Evolutionary conservation across 202 grass and related monocot species (phyloP).

Genomic region (Panicum hallii): DNA sequence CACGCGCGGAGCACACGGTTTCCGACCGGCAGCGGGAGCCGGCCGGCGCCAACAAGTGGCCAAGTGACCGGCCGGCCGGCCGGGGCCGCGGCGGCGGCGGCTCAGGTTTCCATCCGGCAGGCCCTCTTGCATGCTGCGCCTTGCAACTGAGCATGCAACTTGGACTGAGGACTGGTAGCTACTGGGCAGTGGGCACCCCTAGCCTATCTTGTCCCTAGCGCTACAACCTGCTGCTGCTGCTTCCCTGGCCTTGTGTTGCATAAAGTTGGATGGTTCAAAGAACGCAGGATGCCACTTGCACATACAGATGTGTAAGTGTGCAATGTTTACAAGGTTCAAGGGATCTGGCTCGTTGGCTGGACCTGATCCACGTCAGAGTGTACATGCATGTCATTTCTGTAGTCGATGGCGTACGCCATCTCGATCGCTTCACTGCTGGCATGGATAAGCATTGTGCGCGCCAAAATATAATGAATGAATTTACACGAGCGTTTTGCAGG

Average conservation of each 20-base stretch:
- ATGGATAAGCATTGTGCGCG: neutral
- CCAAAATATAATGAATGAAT: neutral
- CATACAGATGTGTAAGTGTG: neutral
- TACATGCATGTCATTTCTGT: slow-evolving; percentile 28
- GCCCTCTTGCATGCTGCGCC: neutral
- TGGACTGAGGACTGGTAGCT: neutral
- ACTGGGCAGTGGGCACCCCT: neutral
- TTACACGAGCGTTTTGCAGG: neutral
- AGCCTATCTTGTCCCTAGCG: slow-evolving; percentile 11
- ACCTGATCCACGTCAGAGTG: neutral
- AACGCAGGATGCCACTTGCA: slow-evolving; percentile 47
- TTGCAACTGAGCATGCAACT: slow-evolving; percentile 24
- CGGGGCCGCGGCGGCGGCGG: neutral
- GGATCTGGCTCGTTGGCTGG: slow-evolving; percentile 2
- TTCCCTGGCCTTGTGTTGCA: neutral
- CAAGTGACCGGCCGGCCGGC: neutral
- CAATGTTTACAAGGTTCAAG: slow-evolving; percentile 13
- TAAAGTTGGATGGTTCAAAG: slow-evolving; percentile 35
- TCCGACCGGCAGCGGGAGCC: slow-evolving; percentile 6
- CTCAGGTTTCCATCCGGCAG: slow-evolving; percentile 16
- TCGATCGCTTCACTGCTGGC: neutral
- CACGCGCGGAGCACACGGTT: slow-evolving; percentile 38
- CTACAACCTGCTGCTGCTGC: neutral
- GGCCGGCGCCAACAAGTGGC: slow-evolving; percentile 22
- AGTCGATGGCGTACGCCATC: slow-evolving; percentile 6